These are phyloP conservation scores for Chaetomium fimeti DNA, from an alignment of 495 filamentous ascomycete genomes.

Conservation along the genomic window DNA sequence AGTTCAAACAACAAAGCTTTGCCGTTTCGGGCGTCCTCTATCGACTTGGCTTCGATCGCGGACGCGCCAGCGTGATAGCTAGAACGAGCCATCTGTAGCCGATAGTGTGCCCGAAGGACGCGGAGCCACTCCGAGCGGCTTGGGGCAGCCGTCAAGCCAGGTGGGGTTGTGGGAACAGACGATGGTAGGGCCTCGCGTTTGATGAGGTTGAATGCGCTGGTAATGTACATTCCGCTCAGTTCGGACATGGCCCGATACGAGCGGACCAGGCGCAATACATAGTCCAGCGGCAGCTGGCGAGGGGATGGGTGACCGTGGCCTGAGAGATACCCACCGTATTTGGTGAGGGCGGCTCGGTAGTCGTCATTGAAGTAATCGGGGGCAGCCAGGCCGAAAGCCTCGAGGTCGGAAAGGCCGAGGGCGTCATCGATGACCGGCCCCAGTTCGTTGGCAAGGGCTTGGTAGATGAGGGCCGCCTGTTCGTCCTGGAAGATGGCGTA, in stretches of 20 bases:
- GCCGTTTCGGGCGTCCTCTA: not conserved
- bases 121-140: not conserved
- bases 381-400: not conserved
- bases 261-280: not conserved
- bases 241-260: not conserved
- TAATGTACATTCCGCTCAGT: not conserved
- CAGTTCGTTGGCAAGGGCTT: not conserved
- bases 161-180: not conserved
- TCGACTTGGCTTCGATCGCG: too few relatives aligned
- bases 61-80: not conserved
- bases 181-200: not conserved
- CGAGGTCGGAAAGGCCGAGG: not conserved
- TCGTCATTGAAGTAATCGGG: not conserved
- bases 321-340: not conserved
- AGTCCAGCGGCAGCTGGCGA: not conserved
- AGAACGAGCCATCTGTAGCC: not conserved
- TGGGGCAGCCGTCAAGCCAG: not conserved
- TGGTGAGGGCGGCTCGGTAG: not conserved
- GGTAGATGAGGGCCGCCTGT: not conserved
- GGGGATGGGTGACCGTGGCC: not conserved
- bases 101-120: not conserved
- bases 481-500: not conserved
- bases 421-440: constrained; percentile 5
- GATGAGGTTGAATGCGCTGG: not conserved
- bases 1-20: not conserved